Evolutionary conservation across 306 rosid genomes (phyloP).

Genomic region (Cucumis melo): DNA sequence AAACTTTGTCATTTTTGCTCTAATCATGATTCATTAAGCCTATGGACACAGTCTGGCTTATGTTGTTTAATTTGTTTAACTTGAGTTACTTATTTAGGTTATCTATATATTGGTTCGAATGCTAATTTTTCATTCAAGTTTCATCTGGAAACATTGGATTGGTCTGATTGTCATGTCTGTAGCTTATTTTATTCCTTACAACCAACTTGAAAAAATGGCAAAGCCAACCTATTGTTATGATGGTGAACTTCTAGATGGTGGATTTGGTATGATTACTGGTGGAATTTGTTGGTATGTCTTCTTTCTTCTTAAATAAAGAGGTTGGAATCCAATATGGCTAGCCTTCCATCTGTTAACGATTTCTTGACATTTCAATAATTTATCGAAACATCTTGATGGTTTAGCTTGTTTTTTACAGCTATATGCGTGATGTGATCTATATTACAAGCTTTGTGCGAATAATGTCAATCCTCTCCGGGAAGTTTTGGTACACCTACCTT

Average conservation of each 20-base stretch:
- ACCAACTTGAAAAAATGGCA: conserved; percentile 59
- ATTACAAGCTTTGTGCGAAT: conserved; percentile 92
- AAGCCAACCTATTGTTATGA: conserved; percentile 34
- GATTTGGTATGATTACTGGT: conserved; percentile 82
- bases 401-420: conserved; percentile 36
- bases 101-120: conserved; percentile 27
- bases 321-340: too few relatives aligned
- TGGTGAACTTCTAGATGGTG: conserved; percentile 94
- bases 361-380: not conserved
- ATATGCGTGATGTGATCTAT: conserved; percentile 16
- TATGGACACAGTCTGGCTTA: not conserved
- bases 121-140: conserved; percentile 50
- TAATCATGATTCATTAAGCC: not conserved
- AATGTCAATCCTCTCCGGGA: conserved; percentile 62
- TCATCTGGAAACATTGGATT: conserved; percentile 70
- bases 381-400: not conserved
- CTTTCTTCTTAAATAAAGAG: not conserved
- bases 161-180: conserved; percentile 49
- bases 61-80: not conserved
- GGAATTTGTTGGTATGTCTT: conserved; percentile 76
- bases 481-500: too few relatives aligned
- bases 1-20: not conserved
- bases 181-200: conserved; percentile 52
- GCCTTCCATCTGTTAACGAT: not conserved
- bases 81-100: conserved; percentile 5